Evolutionary conservation across 2,329 filamentous ascomycete species (phyloP).

Genomic region (Xylaria polymorpha): DNA sequence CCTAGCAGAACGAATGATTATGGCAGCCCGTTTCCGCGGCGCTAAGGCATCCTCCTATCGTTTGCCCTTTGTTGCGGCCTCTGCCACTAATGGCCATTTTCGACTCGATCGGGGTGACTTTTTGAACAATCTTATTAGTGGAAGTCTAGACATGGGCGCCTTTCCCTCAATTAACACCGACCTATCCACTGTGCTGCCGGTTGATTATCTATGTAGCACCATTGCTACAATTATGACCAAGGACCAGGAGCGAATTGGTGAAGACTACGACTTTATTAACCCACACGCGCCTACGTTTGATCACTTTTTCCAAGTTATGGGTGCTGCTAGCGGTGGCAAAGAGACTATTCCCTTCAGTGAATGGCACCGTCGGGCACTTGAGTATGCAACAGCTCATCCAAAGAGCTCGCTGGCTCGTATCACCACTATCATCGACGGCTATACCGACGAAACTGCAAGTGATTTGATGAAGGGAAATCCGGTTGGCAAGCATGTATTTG

Average conservation of each 20-base stretch:
- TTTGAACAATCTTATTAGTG: slow-evolving; percentile 46
- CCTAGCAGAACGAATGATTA: slow-evolving; percentile 44
- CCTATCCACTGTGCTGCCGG: slow-evolving; percentile 45
- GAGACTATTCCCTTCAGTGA: slow-evolving; percentile 41
- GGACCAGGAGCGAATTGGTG: slow-evolving; percentile 40
- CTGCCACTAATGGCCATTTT: slow-evolving; percentile 44
- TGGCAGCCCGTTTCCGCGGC: slow-evolving; percentile 47
- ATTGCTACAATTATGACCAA: slow-evolving; percentile 44
- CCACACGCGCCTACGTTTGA: slow-evolving; percentile 42
- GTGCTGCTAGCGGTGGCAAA: slow-evolving; percentile 34
- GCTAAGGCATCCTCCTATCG: slow-evolving; percentile 45
- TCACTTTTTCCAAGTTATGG: slow-evolving; percentile 44
- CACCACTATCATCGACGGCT: slow-evolving; percentile 44
- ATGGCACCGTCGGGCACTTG: slow-evolving; percentile 45
- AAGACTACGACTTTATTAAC: slow-evolving; percentile 48
- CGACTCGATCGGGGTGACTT: slow-evolving; percentile 49
- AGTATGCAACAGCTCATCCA: slow-evolving; percentile 40
- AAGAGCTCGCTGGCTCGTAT: slow-evolving; percentile 45
- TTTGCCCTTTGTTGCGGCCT: slow-evolving; percentile 47
- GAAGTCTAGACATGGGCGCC: slow-evolving; percentile 45
- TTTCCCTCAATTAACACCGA: slow-evolving; percentile 46
- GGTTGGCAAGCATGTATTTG: slow-evolving; percentile 44
- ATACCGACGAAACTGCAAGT: slow-evolving; percentile 43
- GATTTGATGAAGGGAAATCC: slow-evolving; percentile 43
- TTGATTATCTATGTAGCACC: slow-evolving; percentile 47